Evolutionary conservation across 768 basidiomycete genomes (phyloP).

Genomic region (Saitozyma sp.): DNA sequence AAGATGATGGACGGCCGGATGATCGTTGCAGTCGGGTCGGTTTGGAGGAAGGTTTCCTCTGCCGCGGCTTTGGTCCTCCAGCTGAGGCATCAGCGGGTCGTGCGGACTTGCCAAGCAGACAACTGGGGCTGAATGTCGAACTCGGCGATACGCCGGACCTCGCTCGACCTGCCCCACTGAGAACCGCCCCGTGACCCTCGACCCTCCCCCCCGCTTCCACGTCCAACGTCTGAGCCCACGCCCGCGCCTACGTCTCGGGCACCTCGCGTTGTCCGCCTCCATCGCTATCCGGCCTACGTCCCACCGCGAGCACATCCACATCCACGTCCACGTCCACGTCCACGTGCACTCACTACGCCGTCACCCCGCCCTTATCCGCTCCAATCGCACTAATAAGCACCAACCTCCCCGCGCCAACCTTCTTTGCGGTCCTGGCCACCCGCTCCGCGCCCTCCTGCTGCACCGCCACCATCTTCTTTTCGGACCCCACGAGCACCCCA

Average conservation of each 20-base stretch:
- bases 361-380: constrained; percentile 62
- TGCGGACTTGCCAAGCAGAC: not conserved
- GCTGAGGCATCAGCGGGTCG: constrained; percentile 16
- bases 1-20: constrained; percentile 73
- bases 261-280: no score
- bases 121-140: no score
- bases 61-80: constrained; percentile 57
- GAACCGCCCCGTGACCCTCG: not conserved
- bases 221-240: no score
- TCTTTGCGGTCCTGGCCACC: constrained; percentile 61
- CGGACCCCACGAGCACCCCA: constrained; percentile 65
- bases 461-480: constrained; percentile 61
- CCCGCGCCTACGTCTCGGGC: no score
- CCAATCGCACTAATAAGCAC: constrained; percentile 67
- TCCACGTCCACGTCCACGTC: no score
- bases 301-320: no score
- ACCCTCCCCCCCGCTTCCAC: not conserved
- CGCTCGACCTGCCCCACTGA: no score
- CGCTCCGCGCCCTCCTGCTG: constrained; percentile 70
- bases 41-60: constrained; percentile 60
- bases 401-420: constrained; percentile 55
- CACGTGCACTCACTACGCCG: constrained; percentile 59
- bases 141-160: no score
- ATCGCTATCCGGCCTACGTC: no score
- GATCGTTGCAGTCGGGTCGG: constrained; percentile 61